Evolutionary conservation across 805 yeast species (phyloP).

Genomic region (Yarrowia bubula): DNA sequence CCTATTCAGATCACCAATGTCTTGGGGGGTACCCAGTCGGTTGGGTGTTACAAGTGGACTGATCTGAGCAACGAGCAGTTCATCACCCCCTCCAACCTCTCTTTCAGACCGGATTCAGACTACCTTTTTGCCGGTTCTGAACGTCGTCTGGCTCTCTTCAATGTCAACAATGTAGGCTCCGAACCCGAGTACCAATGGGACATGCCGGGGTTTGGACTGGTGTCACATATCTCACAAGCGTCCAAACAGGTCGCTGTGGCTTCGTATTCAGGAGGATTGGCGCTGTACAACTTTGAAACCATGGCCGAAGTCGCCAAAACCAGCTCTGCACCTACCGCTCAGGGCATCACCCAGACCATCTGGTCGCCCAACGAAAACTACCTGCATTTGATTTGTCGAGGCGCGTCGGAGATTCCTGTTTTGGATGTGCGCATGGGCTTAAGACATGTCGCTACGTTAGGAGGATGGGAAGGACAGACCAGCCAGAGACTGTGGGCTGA

Average conservation of each 20-base stretch:
- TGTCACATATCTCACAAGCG: background rate
- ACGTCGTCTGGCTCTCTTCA: conserved; percentile 14
- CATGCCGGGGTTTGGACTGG: background rate
- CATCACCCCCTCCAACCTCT: background rate
- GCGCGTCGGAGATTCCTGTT: conserved; percentile 29
- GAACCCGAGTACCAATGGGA: conserved; percentile 28
- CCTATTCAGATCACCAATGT: conserved; percentile 32
- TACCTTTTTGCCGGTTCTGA: conserved; percentile 15
- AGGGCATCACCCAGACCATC: conserved; percentile 32
- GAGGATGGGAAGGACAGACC: conserved; percentile 30
- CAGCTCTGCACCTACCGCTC: conserved; percentile 21
- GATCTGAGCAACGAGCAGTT: conserved; percentile 10
- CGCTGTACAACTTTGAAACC: background rate
- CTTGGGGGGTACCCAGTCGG: background rate
- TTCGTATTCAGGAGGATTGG: background rate
- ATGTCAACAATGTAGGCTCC: conserved; percentile 21
- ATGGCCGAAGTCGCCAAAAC: background rate
- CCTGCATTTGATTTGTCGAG: conserved; percentile 29
- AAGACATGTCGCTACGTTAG: conserved; percentile 28
- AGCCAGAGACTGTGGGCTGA: conserved; percentile 32
- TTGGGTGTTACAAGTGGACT: conserved; percentile 25
- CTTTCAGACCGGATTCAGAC: conserved; percentile 5
- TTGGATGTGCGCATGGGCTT: conserved; percentile 33
- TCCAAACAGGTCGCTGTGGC: conserved; percentile 10
- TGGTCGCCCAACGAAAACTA: conserved; percentile 32